Percentiles rank a stretch among this genome's conserved stretches.
phyloP scores from a whole-genome alignment of 148 eudicot genomes.

The Camellia lanceoleosa region DNA sequence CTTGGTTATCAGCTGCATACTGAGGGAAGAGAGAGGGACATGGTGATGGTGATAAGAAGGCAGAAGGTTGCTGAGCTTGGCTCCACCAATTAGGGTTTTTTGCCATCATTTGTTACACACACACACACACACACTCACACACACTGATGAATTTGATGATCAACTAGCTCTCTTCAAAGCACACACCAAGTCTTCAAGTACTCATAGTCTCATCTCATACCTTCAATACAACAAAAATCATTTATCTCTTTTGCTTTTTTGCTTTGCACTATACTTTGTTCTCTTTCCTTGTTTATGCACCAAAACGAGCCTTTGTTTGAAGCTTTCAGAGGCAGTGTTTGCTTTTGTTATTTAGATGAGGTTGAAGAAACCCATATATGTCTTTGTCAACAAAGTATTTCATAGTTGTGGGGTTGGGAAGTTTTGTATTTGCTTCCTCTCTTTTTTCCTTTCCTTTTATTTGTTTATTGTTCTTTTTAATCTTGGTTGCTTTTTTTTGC shows the following conservation, averaged over 20 bases:
- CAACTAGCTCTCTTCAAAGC: neutral
- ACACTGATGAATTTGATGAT: neutral
- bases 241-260: slow-evolving; percentile 3
- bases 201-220: neutral
- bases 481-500: slow-evolving; percentile 34
- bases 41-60: slow-evolving; percentile 23
- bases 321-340: slow-evolving; percentile 31
- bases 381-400: slow-evolving; percentile 32
- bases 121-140: no score
- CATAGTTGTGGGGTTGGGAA: slow-evolving; percentile 24
- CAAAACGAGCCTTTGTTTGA: slow-evolving; percentile 26
- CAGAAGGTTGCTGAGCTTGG: slow-evolving; percentile 34
- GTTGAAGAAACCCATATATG: slow-evolving; percentile 33
- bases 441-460: slow-evolving; percentile 26
- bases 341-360: slow-evolving; percentile 34
- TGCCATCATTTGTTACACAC: slow-evolving; percentile 50
- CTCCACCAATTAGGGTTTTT: slow-evolving; percentile 94
- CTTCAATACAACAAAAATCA: neutral
- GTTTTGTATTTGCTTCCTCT: slow-evolving; percentile 24
- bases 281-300: slow-evolving; percentile 29
- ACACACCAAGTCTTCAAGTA: neutral
- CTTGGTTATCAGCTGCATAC: slow-evolving; percentile 30
- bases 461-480: slow-evolving; percentile 27
- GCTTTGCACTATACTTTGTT: slow-evolving; percentile 5
- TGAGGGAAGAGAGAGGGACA: slow-evolving; percentile 34